These are phyloP conservation scores for Apiospora hydei DNA, from an alignment of 2,329 filamentous ascomycete species.

Conservation along the genomic window DNA sequence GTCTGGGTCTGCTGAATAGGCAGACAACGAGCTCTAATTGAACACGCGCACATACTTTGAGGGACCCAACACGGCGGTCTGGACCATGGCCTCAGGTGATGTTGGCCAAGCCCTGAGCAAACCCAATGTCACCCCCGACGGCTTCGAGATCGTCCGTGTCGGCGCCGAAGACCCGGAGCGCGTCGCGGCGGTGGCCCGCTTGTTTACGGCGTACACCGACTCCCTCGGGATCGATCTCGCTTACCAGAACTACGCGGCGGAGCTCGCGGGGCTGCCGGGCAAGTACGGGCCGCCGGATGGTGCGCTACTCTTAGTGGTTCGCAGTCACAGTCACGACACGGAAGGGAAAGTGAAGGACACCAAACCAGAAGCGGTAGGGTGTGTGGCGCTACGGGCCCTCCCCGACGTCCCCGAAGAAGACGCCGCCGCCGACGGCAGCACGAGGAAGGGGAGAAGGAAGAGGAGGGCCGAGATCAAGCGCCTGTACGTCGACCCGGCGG, in stretches of 20 bases:
- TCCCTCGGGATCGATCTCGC: constrained; percentile 15
- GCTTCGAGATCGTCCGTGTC: constrained; percentile 1
- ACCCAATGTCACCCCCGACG: neutral
- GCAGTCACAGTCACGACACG: neutral
- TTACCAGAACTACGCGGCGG: constrained; percentile 13
- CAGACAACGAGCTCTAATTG: too few species aligned
- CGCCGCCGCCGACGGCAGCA: neutral
- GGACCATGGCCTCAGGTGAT: neutral
- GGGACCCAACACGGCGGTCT: neutral
- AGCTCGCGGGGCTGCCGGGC: constrained; percentile 11
- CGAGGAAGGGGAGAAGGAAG: neutral
- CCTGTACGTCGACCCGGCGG: constrained; percentile 20
- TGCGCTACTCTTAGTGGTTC: neutral
- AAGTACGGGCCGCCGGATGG: constrained; percentile 9
- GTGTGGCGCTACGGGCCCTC: constrained; percentile 1
- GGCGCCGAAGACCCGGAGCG: neutral
- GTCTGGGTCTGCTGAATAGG: neutral
- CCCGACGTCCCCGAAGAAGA: neutral
- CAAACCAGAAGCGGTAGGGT: neutral
- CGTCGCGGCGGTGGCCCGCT: neutral
- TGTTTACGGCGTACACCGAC: constrained; percentile 19
- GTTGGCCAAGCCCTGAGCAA: neutral
- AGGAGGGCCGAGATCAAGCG: constrained; percentile 12
- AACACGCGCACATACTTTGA: neutral
- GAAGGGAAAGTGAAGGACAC: neutral